Percentiles rank a stretch among this genome's conserved stretches.
Evolutionary conservation across 2,329 filamentous ascomycete genomes (phyloP).

Genomic region (Alternaria panax): DNA sequence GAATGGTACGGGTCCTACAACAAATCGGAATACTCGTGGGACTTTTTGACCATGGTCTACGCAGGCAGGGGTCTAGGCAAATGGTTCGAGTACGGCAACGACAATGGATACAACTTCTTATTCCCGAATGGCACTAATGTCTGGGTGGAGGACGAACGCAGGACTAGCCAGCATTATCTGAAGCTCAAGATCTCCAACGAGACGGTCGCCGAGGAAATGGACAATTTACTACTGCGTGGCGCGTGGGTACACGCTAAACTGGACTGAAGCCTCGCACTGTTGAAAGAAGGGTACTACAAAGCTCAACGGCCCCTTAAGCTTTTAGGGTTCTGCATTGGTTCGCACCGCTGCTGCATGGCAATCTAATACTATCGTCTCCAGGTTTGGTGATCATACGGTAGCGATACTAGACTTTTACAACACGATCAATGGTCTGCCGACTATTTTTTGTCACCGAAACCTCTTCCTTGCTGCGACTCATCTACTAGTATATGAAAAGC

Average conservation of each 20-base stretch:
- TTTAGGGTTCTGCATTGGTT: not conserved
- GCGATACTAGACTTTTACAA: not conserved
- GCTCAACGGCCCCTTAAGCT: not conserved
- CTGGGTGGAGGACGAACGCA: conserved; percentile 52
- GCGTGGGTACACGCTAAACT: conserved; percentile 6
- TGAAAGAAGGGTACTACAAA: not conserved
- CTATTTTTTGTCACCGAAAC: not conserved
- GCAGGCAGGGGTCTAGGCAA: conserved; percentile 32
- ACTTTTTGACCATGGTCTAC: conserved; percentile 35
- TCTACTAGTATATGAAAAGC: not conserved
- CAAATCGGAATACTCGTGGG: conserved; percentile 29
- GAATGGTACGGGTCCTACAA: conserved; percentile 36
- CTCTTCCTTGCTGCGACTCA: not conserved
- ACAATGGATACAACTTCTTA: conserved; percentile 54
- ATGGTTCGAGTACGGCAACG: conserved; percentile 49
- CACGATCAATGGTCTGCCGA: not conserved
- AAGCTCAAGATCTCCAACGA: conserved; percentile 2
- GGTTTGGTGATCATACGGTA: not conserved
- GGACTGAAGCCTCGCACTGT: conserved; percentile 6
- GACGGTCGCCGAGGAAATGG: conserved; percentile 7
- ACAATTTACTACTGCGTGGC: not conserved
- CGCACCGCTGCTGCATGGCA: not conserved
- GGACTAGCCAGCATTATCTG: conserved; percentile 51
- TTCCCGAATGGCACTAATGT: conserved; percentile 52
- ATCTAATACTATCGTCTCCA: not conserved